Conservation (phyloP, 306 rosid genomes). For the Datisca glomerata region DNA sequence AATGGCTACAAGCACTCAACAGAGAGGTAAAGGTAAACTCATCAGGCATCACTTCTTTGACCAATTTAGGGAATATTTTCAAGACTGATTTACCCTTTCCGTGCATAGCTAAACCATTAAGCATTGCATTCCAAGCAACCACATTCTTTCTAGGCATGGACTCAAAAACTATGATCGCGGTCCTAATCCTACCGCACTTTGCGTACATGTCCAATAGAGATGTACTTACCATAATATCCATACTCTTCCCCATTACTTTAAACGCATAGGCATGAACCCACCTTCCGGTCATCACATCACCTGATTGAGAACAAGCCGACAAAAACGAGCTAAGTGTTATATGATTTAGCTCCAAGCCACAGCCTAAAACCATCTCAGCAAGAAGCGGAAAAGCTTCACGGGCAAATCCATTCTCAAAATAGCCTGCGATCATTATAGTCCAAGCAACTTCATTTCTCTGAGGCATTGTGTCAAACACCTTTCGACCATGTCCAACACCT, state of each 20-base stretch:
- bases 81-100: conserved; percentile 36
- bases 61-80: conserved; percentile 41
- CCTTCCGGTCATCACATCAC: conserved; percentile 38
- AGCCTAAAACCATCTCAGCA: conserved; percentile 37
- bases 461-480: conserved; percentile 51
- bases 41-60: conserved; percentile 49
- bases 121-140: conserved; percentile 74
- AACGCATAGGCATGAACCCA: conserved; percentile 66
- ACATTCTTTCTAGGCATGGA: conserved; percentile 33
- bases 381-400: conserved; percentile 36
- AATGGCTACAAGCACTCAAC: conserved; percentile 69
- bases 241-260: conserved; percentile 31
- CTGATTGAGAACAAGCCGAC: conserved; percentile 44
- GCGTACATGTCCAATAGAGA: conserved; percentile 66
- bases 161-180: conserved; percentile 32
- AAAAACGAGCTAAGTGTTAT: conserved; percentile 48
- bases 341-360: conserved; percentile 32
- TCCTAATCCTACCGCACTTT: conserved; percentile 48
- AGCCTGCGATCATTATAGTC: conserved; percentile 62
- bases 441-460: conserved; percentile 71
- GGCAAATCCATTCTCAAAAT: conserved; percentile 34
- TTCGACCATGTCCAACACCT: conserved; percentile 47
- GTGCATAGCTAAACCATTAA: conserved; percentile 66
- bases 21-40: conserved; percentile 51
- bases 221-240: conserved; percentile 48